Percentiles rank a stretch among this genome's conserved stretches.
Conservation (phyloP, 371 early-diverging fungal species). For the Massospora cicadina region DNA sequence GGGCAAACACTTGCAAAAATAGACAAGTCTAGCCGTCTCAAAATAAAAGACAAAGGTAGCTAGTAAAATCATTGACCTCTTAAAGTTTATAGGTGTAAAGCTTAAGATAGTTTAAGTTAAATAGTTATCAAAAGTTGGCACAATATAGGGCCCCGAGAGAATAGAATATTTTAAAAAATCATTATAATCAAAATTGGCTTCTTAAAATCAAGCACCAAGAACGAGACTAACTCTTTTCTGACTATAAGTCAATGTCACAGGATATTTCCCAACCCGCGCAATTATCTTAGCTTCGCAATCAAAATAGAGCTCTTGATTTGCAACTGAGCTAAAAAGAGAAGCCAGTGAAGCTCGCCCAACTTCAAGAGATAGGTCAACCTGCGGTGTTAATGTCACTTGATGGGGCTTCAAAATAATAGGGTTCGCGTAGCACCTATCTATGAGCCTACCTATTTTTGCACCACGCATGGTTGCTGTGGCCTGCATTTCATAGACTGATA, state of each 20-base stretch:
- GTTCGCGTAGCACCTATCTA: not conserved
- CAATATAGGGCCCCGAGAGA: too few relatives aligned
- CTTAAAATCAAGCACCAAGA: not conserved
- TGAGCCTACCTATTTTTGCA: not conserved
- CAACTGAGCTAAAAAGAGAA: not conserved
- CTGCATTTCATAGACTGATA: not conserved
- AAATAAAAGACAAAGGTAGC: too few relatives aligned
- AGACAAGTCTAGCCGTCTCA: too few relatives aligned
- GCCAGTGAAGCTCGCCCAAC: not conserved
- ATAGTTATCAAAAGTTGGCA: too few relatives aligned
- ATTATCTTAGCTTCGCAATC: not conserved
- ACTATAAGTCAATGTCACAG: not conserved
- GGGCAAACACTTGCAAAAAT: too few relatives aligned
- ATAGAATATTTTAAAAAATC: too few relatives aligned
- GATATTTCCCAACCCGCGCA: not conserved
- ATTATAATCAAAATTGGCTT: too few relatives aligned
- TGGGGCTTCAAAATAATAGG: not conserved
- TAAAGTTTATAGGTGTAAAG: too few relatives aligned
- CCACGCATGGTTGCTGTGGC: not conserved
- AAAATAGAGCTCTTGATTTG: not conserved
- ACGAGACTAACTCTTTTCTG: not conserved
- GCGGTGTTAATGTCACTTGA: not conserved
- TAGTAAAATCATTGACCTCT: too few relatives aligned
- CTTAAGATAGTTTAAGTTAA: too few relatives aligned
- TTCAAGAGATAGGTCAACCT: not conserved